Conservation (phyloP, 2,329 filamentous ascomycete genomes). For the Epichloe gansuensis region DNA sequence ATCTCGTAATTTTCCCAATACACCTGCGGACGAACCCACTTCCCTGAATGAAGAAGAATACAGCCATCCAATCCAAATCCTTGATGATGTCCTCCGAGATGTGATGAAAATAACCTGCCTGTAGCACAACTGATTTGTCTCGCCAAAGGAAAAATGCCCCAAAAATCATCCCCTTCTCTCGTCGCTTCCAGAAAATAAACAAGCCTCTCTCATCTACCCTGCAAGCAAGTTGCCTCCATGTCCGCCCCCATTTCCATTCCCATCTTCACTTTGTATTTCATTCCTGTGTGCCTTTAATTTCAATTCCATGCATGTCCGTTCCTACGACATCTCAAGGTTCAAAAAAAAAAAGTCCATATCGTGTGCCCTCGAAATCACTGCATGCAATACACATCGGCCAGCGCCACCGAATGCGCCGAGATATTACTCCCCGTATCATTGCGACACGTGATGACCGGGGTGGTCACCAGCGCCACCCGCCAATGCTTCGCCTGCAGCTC, state of each 20-base stretch:
- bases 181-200: too few relatives aligned
- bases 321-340: too few relatives aligned
- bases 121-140: not conserved
- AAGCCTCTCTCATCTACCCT: too few relatives aligned
- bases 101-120: conserved; percentile 5
- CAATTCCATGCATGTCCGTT: too few relatives aligned
- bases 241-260: not conserved
- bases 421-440: conserved; percentile 36
- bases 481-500: conserved; percentile 37
- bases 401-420: conserved; percentile 29
- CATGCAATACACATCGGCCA: conserved; percentile 38
- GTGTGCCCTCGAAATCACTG: conserved; percentile 15
- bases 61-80: not conserved
- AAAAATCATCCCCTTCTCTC: not conserved
- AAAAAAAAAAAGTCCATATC: not conserved
- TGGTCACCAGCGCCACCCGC: conserved; percentile 40
- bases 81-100: not conserved
- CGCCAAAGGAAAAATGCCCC: not conserved
- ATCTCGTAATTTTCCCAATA: not conserved
- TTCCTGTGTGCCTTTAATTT: too few relatives aligned
- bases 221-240: not conserved
- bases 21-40: not conserved
- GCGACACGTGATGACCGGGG: conserved; percentile 40
- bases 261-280: not conserved
- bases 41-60: not conserved